Percentiles rank a stretch among this genome's conserved stretches.
Evolutionary conservation across 495 filamentous ascomycete genomes (phyloP).

Genomic region (Xylaria flabelliformis): DNA sequence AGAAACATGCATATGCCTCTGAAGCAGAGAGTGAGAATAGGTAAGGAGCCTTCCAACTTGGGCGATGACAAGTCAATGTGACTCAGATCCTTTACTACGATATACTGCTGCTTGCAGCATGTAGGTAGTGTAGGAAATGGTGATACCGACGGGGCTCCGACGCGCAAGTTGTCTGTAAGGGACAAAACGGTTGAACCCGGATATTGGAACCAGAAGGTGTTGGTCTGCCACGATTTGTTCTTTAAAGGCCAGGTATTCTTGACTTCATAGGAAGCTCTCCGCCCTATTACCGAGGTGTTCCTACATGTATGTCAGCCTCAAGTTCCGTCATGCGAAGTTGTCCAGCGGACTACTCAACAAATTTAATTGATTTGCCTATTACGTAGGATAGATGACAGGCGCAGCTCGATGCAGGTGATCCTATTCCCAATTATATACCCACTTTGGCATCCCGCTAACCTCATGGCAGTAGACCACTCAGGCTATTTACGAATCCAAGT

Average conservation of each 20-base stretch:
- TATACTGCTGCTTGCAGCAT: not conserved
- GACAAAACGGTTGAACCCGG: conserved; percentile 5
- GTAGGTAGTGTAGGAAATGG: not conserved
- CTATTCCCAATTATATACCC: conserved; percentile 8
- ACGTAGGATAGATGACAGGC: not conserved
- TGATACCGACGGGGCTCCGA: conserved; percentile 1
- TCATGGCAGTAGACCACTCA: conserved; percentile 1
- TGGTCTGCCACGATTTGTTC: not conserved
- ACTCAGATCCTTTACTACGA: not conserved
- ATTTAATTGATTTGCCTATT: not conserved
- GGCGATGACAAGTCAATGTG: conserved; percentile 7
- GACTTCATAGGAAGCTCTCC: not conserved
- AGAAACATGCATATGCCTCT: conserved; percentile 9
- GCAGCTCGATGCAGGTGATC: conserved; percentile 9
- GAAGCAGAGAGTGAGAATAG: not conserved
- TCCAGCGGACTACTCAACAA: not conserved
- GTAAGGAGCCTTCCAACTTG: conserved; percentile 2
- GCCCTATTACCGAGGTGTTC: not conserved
- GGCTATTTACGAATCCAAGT: conserved; percentile 1
- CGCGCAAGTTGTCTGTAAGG: conserved; percentile 1
- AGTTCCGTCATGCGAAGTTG: not conserved
- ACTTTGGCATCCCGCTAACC: conserved; percentile 6
- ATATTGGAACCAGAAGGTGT: not conserved
- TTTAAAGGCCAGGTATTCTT: not conserved
- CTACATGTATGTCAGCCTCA: not conserved